Percentiles rank a stretch among this genome's conserved stretches.
phyloP scores from a whole-genome alignment of 805 yeast species.

The Myxozyma geophila region DNA sequence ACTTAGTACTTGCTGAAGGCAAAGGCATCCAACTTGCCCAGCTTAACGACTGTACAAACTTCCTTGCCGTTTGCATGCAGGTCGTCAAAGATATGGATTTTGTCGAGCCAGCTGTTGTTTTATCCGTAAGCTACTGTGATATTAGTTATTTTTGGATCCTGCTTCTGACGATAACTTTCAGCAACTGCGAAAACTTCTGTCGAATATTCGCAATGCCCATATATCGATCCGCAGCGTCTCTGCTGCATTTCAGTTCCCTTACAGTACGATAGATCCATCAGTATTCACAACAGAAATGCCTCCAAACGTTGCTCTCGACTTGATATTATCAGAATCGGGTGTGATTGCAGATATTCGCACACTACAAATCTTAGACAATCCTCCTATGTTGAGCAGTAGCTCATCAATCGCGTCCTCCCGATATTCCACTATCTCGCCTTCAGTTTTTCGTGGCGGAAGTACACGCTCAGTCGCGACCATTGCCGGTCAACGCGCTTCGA shows the following conservation, averaged over 20 bases:
- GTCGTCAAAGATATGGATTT: constrained; percentile 33
- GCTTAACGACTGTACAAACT: constrained; percentile 31
- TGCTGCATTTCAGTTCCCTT: constrained; percentile 35
- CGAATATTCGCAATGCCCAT: constrained; percentile 34
- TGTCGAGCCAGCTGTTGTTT: constrained; percentile 35
- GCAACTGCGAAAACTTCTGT: constrained; percentile 33
- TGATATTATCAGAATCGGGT: constrained; percentile 33
- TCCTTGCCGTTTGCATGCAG: constrained; percentile 27
- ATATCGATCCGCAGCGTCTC: constrained; percentile 32
- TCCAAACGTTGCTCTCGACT: constrained; percentile 25
- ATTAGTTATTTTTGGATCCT: background rate
- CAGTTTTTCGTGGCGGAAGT: constrained; percentile 2
- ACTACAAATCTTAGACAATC: constrained; percentile 22
- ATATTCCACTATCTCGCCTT: constrained; percentile 14
- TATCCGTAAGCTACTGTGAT: constrained; percentile 20
- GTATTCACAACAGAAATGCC: constrained; percentile 25
- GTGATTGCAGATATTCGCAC: constrained; percentile 36
- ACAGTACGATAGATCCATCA: constrained; percentile 24
- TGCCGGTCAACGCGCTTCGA: constrained; percentile 9
- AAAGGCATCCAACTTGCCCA: constrained; percentile 29
- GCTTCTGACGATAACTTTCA: background rate
- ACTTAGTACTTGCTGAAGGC: constrained; percentile 23
- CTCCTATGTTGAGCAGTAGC: constrained; percentile 7
- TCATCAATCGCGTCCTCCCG: constrained; percentile 20
- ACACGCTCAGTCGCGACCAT: constrained; percentile 9